Evolutionary conservation across 2,329 filamentous ascomycete species (phyloP).

Genomic region (Nannizziopsis arthrosporioides): DNA sequence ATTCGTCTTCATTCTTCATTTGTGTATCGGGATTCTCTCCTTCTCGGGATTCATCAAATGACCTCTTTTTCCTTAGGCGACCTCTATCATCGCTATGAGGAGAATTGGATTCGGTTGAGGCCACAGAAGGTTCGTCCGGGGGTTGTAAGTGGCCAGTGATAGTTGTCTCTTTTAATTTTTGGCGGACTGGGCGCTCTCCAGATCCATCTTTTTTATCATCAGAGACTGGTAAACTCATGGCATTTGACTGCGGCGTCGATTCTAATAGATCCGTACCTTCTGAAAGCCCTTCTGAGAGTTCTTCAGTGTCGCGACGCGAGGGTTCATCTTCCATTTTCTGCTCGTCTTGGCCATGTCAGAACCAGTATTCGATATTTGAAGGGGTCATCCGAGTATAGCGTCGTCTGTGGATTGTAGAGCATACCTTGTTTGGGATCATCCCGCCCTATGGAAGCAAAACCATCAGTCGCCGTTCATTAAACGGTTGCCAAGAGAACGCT

Average conservation of each 20-base stretch:
- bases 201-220: constrained; percentile 23
- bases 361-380: background rate
- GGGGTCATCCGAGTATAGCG: background rate
- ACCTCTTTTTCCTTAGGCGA: constrained; percentile 32
- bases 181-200: constrained; percentile 47
- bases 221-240: constrained; percentile 11
- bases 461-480: background rate
- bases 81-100: constrained; percentile 24
- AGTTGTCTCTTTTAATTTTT: constrained; percentile 51
- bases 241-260: constrained; percentile 15
- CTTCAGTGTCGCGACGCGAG: constrained; percentile 7
- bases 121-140: constrained; percentile 14
- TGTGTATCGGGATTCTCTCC: constrained; percentile 18
- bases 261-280: constrained; percentile 16
- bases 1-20: constrained; percentile 16
- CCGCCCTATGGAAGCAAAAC: background rate
- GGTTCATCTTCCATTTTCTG: constrained; percentile 2
- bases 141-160: constrained; percentile 34
- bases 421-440: constrained; percentile 9
- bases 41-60: constrained; percentile 32
- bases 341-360: constrained; percentile 6
- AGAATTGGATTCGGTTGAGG: constrained; percentile 5
- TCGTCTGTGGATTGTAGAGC: background rate
- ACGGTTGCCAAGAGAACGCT: too few relatives aligned
- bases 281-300: constrained; percentile 17